Evolutionary conservation across 73 alveolate genomes (phyloP), one percentile per base, ranked within the genome.

Genomic region (Breviolum minutum): DNA sequence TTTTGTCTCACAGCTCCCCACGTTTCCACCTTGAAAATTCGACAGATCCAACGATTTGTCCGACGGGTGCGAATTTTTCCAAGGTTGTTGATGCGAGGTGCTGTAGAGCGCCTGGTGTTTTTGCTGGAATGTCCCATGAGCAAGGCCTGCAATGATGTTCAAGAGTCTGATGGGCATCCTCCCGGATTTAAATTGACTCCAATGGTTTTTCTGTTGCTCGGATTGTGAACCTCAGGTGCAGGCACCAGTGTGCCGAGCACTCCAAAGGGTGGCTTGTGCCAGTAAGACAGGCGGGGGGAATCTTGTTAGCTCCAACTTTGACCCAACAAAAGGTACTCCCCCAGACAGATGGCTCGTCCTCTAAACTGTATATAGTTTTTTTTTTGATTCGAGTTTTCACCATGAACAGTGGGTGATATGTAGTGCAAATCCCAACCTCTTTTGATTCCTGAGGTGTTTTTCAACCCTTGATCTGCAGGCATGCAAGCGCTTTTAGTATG

Each of bases 401-500:
- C 54, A 17, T 14, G 77, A 68, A 1, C 24, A 22, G 77, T 22
- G n/a, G 0, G 2, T 68, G 1, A 2, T 68, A 1, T 22, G 8
- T 17, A 2, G 24, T 40, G 0, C 54, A 40, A 40, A 40, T 40
- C 54, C 54, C 54, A 40, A 40, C 54, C 54, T 40, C 54, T 40
- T 40, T 40, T 40, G 54, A 40, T 0, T 40, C 54, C 54, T 40
- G 5, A 40, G 0, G 54, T 40, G 54, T 40, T 40, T 40, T 40
- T 40, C 0, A 40, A 3, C 54, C 54, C 54, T 40, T 40, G 54
- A 40, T 40, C 77, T 68, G 27, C 76, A 84, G 93, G 93, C 26
- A 84, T 84, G 93, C 93, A 84, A 61, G 93, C 93, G 1, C 93
- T 84, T 9, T 61, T 84, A 74, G 93, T 84, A 26, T 84, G 76